Percentiles rank a stretch among this genome's conserved stretches.
phyloP scores from a whole-genome alignment of 768 basidiomycete genomes.

The Leccinum subtestaceum region DNA sequence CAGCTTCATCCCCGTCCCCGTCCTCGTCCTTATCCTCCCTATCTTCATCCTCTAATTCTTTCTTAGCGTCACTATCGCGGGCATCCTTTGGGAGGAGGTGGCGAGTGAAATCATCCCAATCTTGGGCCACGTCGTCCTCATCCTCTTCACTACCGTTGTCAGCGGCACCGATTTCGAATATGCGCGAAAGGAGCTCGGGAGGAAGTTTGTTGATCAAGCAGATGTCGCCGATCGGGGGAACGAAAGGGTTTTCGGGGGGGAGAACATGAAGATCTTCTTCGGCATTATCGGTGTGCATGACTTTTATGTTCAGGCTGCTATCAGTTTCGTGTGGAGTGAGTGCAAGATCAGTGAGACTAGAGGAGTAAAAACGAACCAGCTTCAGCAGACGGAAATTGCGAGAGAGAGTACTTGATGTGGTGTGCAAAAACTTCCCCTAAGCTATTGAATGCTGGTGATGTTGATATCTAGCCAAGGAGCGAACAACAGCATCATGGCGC shows the following conservation, averaged over 20 bases:
- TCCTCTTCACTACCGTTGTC: conserved; percentile 38
- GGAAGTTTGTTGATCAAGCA: conserved; percentile 55
- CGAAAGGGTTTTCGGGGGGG: conserved; percentile 46
- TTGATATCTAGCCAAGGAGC: not conserved
- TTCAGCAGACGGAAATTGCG: not conserved
- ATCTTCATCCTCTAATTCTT: not conserved
- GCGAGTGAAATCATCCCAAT: conserved; percentile 1
- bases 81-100: conserved; percentile 36
- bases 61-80: conserved; percentile 4
- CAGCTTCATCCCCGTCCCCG: not conserved
- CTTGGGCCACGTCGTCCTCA: conserved; percentile 31
- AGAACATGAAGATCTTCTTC: conserved; percentile 15
- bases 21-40: not conserved
- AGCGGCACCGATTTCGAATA: conserved; percentile 49
- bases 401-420: not conserved
- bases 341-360: not conserved
- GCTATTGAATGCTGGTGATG: not conserved
- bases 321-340: not conserved
- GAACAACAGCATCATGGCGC: conserved; percentile 41
- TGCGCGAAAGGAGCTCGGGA: conserved; percentile 53
- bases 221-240: conserved; percentile 38
- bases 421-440: not conserved
- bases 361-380: not conserved
- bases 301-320: not conserved
- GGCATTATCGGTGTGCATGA: conserved; percentile 1